Base-by-base conservation (phyloP, 2,329 filamentous ascomycete genomes). In the Claviceps purpurea region DNA sequence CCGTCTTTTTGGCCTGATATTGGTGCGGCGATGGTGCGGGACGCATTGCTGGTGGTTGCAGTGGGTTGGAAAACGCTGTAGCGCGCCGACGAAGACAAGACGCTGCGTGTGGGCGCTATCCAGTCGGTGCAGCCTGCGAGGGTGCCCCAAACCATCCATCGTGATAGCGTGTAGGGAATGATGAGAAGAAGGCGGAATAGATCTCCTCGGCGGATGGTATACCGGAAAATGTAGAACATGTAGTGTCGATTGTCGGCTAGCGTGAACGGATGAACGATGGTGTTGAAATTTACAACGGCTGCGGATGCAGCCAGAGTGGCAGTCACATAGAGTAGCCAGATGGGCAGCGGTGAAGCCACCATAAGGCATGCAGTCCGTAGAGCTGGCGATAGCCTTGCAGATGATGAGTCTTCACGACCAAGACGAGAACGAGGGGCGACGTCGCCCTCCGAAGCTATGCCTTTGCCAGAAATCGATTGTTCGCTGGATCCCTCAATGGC, bases 181-280 rank as follows among this genome's bases (percentile, higher is more conserved):
- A 84, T 77, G 1, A 86, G 81, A 0, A 76, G 67, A 59, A 89
- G 89, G 39, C 83, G 83, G 50, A 88, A 68, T 18, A 72, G 68
- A 1, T 74, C 71, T 43, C 87, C 78, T 5, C 75, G 76, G 2
- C 85, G 77, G 40, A 97, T 83, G 5, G 85, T 83, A 61, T 89
- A 81, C 1, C 89, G 83, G 73, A 98, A 98, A 55, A 95, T 74
- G 70, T 98, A 98, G 68, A 98, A 98, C 65, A 95, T 85, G 71
- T 95, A 98, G 66, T 98, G 93, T 2, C 93, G 77, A 67, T 98
- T 98, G 67, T 98, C 93, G 38, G 93, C 93, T 1, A 97, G 77
- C 0, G 90, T 95, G 65, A 97, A 98, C 0, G 93, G 91, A 63
- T 98, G 93, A 44, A 97, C 79, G 56, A 95, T 85, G 38, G 93